These are phyloP conservation scores for Trichoderma koningii DNA, from an alignment of 2,329 filamentous ascomycete species.

Conservation along the genomic window DNA sequence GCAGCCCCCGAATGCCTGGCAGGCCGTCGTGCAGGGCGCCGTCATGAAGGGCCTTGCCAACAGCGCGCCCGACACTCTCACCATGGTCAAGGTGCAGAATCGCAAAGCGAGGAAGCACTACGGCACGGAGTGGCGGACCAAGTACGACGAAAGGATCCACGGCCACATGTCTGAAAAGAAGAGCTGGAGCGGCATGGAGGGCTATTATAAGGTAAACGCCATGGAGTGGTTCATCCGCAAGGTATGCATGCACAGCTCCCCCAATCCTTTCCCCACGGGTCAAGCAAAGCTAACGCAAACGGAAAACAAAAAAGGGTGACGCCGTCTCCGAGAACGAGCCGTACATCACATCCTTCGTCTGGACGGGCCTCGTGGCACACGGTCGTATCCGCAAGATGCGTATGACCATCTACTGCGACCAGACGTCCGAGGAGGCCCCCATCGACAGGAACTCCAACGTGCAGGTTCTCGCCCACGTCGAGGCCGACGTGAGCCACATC, in stretches of 20 bases:
- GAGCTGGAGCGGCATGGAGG: conserved; percentile 43
- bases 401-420: conserved; percentile 43
- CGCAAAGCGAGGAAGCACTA: conserved; percentile 49
- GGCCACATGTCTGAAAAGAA: conserved; percentile 37
- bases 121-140: conserved; percentile 41
- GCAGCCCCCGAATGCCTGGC: conserved; percentile 51
- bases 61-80: conserved; percentile 39
- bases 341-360: conserved; percentile 39
- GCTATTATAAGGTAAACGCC: conserved; percentile 42
- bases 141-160: conserved; percentile 39
- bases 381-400: conserved; percentile 41
- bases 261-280: no score
- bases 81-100: conserved; percentile 44
- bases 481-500: conserved; percentile 46
- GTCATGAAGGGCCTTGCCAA: conserved; percentile 51
- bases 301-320: conserved; percentile 37
- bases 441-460: conserved; percentile 43
- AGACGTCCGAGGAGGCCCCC: conserved; percentile 39
- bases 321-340: conserved; percentile 45
- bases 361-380: conserved; percentile 38
- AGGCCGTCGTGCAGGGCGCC: conserved; percentile 51
- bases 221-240: conserved; percentile 50
- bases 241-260: conserved; percentile 32
- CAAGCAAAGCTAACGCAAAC: conserved; percentile 5
- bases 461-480: conserved; percentile 41